Percentiles rank a stretch among this genome's conserved stretches.
phyloP scores from a whole-genome alignment of 805 yeast species.

The Pichia membranifaciens region DNA sequence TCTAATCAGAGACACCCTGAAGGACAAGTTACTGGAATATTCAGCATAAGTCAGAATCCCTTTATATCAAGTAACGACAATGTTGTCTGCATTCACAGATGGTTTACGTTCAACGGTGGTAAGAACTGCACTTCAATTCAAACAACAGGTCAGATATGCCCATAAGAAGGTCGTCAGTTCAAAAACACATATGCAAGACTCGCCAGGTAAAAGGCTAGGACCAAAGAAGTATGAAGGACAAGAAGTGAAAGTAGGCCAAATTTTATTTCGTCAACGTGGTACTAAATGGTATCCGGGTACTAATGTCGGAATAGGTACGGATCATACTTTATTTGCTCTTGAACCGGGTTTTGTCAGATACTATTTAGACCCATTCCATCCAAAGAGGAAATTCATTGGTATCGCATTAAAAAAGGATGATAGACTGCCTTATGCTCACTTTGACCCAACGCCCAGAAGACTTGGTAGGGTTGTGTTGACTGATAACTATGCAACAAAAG shows the following conservation, averaged over 20 bases:
- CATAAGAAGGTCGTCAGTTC: conserved; percentile 94
- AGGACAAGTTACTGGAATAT: too few relatives aligned
- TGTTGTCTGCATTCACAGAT: conserved; percentile 1
- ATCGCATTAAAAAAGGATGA: conserved; percentile 63
- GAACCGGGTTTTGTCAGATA: conserved; percentile 93
- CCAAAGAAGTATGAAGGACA: conserved; percentile 81
- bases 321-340: conserved; percentile 83
- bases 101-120: not conserved
- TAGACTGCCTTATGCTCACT: conserved; percentile 81
- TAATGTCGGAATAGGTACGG: conserved; percentile 83
- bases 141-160: conserved; percentile 67
- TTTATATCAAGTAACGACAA: too few relatives aligned
- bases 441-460: conserved; percentile 81
- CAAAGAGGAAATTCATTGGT: conserved; percentile 85
- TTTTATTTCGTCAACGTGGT: conserved; percentile 91
- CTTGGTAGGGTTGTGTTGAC: conserved; percentile 61
- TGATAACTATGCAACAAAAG: conserved; percentile 50
- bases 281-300: conserved; percentile 93
- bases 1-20: too few relatives aligned
- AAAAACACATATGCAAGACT: conserved; percentile 87
- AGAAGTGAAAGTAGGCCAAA: conserved; percentile 74
- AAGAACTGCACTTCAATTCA: not conserved
- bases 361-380: conserved; percentile 94
- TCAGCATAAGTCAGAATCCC: too few relatives aligned
- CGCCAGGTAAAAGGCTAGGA: conserved; percentile 92